phyloP scores from a whole-genome alignment of 2,329 filamentous ascomycete genomes.

The Ceratocystis harringtonii region DNA sequence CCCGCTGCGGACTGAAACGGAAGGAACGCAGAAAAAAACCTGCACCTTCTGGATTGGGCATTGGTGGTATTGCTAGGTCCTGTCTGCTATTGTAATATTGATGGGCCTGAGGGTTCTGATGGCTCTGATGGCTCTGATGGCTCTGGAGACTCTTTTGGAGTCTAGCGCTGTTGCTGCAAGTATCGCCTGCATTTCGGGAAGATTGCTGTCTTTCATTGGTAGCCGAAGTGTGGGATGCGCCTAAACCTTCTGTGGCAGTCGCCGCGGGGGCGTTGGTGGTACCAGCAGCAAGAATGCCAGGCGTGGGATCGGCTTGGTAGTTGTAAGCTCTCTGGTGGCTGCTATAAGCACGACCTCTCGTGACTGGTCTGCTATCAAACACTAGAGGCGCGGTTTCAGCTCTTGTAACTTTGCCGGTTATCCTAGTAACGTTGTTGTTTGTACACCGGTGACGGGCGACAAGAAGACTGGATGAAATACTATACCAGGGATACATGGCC shows the following conservation, averaged over 20 bases:
- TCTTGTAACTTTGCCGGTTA: not conserved
- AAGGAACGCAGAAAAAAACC: slow-evolving; percentile 13
- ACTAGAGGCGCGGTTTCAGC: not conserved
- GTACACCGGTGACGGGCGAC: not conserved
- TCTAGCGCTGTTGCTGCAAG: not conserved
- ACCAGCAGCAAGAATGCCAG: not conserved
- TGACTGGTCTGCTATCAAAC: not conserved
- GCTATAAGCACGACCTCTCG: not conserved
- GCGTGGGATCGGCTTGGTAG: not conserved
- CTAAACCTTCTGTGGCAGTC: not conserved
- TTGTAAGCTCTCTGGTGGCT: not conserved
- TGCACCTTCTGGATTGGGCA: slow-evolving; percentile 4
- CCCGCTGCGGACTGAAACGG: slow-evolving; percentile 10
- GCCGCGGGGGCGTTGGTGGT: not conserved
- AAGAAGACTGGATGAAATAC: not conserved
- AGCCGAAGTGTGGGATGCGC: not conserved
- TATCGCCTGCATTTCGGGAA: not conserved
- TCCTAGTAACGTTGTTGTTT: not conserved
- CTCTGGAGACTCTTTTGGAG: not conserved
- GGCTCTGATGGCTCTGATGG: not conserved
- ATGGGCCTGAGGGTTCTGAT: not conserved
- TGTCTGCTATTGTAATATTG: not conserved
- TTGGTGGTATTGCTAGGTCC: not conserved
- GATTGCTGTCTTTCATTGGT: not conserved
- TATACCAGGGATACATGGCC: not conserved